Conservation (phyloP, 2,329 filamentous ascomycete genomes). For the Talaromyces rugulosus region DNA sequence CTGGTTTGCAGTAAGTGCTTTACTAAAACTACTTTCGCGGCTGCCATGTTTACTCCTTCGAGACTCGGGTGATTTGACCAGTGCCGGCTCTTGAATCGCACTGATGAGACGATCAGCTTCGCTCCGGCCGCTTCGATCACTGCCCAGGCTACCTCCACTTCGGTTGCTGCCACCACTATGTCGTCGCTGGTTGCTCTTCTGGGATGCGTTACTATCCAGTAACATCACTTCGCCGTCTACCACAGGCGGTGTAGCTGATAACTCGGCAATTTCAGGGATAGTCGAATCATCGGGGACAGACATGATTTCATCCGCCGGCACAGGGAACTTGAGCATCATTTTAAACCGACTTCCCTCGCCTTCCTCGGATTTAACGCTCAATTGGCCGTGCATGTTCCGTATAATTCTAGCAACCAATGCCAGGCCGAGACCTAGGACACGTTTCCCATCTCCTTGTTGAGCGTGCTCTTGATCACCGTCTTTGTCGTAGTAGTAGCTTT, state of each 20-base stretch:
- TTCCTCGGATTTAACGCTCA: constrained; percentile 77
- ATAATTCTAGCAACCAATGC: constrained; percentile 82
- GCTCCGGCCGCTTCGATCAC: constrained; percentile 31
- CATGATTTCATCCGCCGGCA: constrained; percentile 45
- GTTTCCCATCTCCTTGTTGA: constrained; percentile 26
- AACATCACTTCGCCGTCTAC: constrained; percentile 36
- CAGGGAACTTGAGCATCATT: constrained; percentile 69
- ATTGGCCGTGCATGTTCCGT: constrained; percentile 84
- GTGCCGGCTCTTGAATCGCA: constrained; percentile 36
- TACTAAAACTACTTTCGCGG: not conserved
- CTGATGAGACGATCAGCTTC: constrained; percentile 40
- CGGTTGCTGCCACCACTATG: constrained; percentile 24
- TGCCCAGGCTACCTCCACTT: constrained; percentile 30
- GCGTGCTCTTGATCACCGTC: constrained; percentile 26
- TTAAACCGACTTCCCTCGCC: constrained; percentile 79
- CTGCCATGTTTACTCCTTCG: not conserved
- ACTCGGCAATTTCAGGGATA: constrained; percentile 18
- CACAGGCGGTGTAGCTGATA: constrained; percentile 26
- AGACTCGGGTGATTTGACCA: constrained; percentile 6
- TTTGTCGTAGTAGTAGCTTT: constrained; percentile 25
- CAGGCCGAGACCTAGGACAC: constrained; percentile 73
- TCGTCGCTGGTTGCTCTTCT: constrained; percentile 14
- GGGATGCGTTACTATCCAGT: constrained; percentile 23
- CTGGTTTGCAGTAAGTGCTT: not conserved
- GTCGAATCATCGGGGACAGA: not conserved